Base-by-base conservation (phyloP, 2,329 filamentous ascomycete genomes). In the Colletotrichum neosansevieriae region DNA sequence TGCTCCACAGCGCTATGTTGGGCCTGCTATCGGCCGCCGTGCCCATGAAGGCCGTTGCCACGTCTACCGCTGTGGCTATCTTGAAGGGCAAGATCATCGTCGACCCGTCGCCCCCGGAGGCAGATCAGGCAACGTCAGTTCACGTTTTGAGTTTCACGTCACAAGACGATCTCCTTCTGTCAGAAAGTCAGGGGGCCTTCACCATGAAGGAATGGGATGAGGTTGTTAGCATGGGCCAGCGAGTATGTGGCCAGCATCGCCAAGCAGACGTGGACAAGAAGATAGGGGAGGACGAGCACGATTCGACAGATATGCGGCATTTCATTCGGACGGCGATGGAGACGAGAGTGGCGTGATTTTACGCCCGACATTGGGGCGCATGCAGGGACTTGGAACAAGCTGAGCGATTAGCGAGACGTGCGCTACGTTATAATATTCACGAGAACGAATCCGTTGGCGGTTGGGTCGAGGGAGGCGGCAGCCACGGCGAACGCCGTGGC, bases 141-240 rank as follows among this genome's bases (percentile, higher is more conserved):
- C 95, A 98, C 76, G 93, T 92, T n/a, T 85, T 98, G 66, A 91
- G 90, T 6, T 97, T 96, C 77, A 91, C 91, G n/a, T 89, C 90
- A 1, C 83, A 89, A 58, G 88, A 91, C 9, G 89, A 93, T 67
- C 81, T 97, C 58, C 80, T 98, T 21, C 80, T 97, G 47, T 90
- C 88, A 38, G 92, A 97, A 80, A 97, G 94, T 74, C 89, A 95
- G 74, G 95, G 95, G 0, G 80, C 81, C 3, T 98, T 98, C 76
- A 88, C 88, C 53, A 83, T 92, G 72, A 85, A 89, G 13, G 90
- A 91, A 71, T 98, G 94, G 94, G 88, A 94, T 63, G 82, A 85
- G 49, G 88, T 92, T 17, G 88, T 90, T 71, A 85, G 90, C 70
- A 81, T 84, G 50, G 94, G 92, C 38, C 85, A 89, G 75, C 80